Base-by-base conservation (phyloP, 257 asterid species). In the Solanum megistacrolobum region DNA sequence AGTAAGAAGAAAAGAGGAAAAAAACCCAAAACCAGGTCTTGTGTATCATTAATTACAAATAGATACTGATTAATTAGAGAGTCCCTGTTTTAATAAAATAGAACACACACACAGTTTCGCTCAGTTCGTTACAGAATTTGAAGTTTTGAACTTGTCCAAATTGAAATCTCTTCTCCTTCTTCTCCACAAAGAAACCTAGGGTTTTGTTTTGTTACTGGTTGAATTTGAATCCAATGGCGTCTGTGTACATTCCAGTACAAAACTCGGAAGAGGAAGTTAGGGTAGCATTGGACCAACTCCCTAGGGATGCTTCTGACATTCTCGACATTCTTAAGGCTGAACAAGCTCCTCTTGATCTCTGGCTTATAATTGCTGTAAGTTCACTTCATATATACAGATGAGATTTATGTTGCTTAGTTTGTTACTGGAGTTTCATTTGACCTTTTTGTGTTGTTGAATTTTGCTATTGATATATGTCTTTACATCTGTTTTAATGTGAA, bases 241-340 rank as follows among this genome's bases (percentile, higher is more conserved):
- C 89, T 72, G 97, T 96, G 4, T 97, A 93, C 92, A 94, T 97
- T 86, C 99, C 98, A 23, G 98, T 97, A 85, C 98, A 97, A 89
- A 96, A 97, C 90, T 97, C 99, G 21, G 98, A 96, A 90, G 99
- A 95, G 94, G 99, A 97, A 91, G 99, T 96, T 60, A 91, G 99
- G 83, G 99, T 97, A 60, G 96, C 92, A 74, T 95, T 97, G 89
- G 99, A 97, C 92, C 99, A 97, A 88, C 98, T 97, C 16, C 99
- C 99, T 23, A 95, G 99, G 74, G 99, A 97, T 55, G 99, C 99
- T 88, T 95, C 99, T 32, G 99, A 97, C 91, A 96, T 97, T 83
- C 95, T 97, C 88, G 98, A 97, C 89, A 97, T 97, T 87, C 98
- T 97, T 84, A 97, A 96, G 92, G 99, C 99, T 76, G 99, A 97